phyloP scores from a whole-genome alignment of 2,329 filamentous ascomycete genomes.

The Trichoderma arundinaceum region DNA sequence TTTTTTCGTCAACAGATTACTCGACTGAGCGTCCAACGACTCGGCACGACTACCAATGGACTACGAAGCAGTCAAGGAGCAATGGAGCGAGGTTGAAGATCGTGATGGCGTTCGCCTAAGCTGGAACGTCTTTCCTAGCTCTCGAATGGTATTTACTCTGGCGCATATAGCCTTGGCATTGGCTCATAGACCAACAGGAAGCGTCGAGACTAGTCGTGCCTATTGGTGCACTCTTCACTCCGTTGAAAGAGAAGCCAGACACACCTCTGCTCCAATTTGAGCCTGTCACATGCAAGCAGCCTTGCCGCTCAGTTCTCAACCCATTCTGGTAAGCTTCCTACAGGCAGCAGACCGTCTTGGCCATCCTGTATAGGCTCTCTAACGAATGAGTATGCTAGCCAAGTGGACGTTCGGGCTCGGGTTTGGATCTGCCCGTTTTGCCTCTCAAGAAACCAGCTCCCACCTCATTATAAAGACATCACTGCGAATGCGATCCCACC shows the following conservation, averaged over 20 bases:
- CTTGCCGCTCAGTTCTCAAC: constrained; percentile 94
- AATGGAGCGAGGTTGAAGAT: constrained; percentile 96
- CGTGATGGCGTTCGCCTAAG: constrained; percentile 93
- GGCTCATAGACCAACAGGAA: constrained; percentile 63
- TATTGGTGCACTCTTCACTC: constrained; percentile 94
- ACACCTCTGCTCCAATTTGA: constrained; percentile 92
- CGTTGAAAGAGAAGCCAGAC: constrained; percentile 91
- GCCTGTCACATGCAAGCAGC: constrained; percentile 94
- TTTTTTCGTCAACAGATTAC: neutral
- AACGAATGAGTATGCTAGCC: constrained; percentile 53
- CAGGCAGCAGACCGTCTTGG: neutral
- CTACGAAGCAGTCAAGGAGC: constrained; percentile 90
- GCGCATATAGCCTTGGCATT: neutral
- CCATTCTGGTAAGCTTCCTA: constrained; percentile 79
- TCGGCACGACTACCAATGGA: constrained; percentile 65
- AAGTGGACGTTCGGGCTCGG: constrained; percentile 81
- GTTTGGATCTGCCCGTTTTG: constrained; percentile 93
- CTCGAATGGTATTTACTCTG: constrained; percentile 76
- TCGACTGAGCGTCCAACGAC: constrained; percentile 6
- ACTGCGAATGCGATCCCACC: constrained; percentile 81
- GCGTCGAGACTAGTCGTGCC: constrained; percentile 93
- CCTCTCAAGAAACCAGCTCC: constrained; percentile 79
- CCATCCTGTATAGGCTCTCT: neutral
- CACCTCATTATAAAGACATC: constrained; percentile 89
- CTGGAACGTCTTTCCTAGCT: constrained; percentile 99